Evolutionary conservation across 2,329 filamentous ascomycete genomes (phyloP), one percentile per base, ranked within the genome.

Genomic region (Clarireedia monteithiana): DNA sequence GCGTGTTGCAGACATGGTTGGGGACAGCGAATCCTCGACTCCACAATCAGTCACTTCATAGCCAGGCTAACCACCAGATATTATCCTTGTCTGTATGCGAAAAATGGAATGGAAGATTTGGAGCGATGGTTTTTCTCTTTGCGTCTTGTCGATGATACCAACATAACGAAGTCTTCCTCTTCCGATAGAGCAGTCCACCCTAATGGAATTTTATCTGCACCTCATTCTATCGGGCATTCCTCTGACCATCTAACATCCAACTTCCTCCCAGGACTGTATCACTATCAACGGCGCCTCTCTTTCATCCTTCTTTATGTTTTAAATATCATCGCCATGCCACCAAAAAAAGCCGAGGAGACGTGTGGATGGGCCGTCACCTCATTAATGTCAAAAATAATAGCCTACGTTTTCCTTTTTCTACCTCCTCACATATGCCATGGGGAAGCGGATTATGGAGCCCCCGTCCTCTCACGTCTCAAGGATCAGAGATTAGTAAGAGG

Each of bases 1-100:
- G 69, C 75, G 77, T 55, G 70, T 83, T 54, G 77, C 78, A 60
- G 79, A 82, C 59, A 68, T 68, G 64, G 68, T 70, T 60, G 68
- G 65, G 50, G 66, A 69, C 50, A 69, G 65, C 58, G 68, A 69
- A 55, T 59, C 64, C 17, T 66, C 66, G 30, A 68, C 66, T 46
- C 66, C 66, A 48, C 62, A 63, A 59, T 68, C 66, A 47, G 50
- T 60, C 49, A 62, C 63, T 54, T 54, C 51, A 50, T 67, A 62
- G 59, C 50, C 27, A 38, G 36, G 45, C 47, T 24, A 50, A 46
- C 38, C 40, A 54, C 20, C 42, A 53, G 34, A 17, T 36, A 24
- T 48, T 48, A 39, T 45, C 40, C 45, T 34, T 52, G 48, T 39
- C 30, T 24, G 44, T 46, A 44, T 42, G 40, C 48, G 54, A 53